Evolutionary conservation across 176 grass and related monocot genomes (phyloP).

Genomic region (Triticum dicoccoides): DNA sequence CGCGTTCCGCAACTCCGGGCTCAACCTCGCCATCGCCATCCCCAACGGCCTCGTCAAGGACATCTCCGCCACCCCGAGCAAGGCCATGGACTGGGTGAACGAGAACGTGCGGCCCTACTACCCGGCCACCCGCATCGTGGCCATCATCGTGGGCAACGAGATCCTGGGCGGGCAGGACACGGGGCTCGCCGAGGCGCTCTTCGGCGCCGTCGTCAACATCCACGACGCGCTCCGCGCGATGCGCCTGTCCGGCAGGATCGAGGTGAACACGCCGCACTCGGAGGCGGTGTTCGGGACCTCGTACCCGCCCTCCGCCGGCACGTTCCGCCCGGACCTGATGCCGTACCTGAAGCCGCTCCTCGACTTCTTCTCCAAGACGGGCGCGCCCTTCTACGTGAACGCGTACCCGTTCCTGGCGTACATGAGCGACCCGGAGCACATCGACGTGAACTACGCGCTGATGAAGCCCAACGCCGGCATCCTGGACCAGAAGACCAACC

Average conservation of each 20-base stretch:
- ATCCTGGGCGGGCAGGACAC: slow-evolving; percentile 57
- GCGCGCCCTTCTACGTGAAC: slow-evolving; percentile 84
- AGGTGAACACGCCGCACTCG: slow-evolving; percentile 75
- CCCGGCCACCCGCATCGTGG: slow-evolving; percentile 53
- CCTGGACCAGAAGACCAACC: slow-evolving; percentile 62
- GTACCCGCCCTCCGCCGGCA: slow-evolving; percentile 77
- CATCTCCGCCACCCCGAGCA: slow-evolving; percentile 42
- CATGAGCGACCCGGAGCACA: slow-evolving; percentile 73
- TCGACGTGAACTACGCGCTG: slow-evolving; percentile 85
- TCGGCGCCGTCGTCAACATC: slow-evolving; percentile 72
- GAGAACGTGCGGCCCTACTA: slow-evolving; percentile 64
- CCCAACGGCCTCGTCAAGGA: slow-evolving; percentile 49
- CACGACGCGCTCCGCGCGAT: slow-evolving; percentile 57
- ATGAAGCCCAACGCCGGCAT: slow-evolving; percentile 74
- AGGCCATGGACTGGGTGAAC: slow-evolving; percentile 68
- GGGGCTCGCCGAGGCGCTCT: slow-evolving; percentile 51
- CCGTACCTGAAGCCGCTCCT: slow-evolving; percentile 68
- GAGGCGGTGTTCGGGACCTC: slow-evolving; percentile 85
- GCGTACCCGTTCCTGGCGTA: slow-evolving; percentile 95
- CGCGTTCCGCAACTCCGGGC: slow-evolving; percentile 46
- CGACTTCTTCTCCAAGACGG: slow-evolving; percentile 67
- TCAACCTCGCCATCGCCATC: slow-evolving; percentile 72
- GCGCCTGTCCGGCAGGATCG: slow-evolving; percentile 44
- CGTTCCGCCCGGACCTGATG: slow-evolving; percentile 57
- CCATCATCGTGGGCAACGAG: slow-evolving; percentile 88